Conservation (phyloP, 108 stramenopile genomes). For the Stephanodiscus triporus region DNA sequence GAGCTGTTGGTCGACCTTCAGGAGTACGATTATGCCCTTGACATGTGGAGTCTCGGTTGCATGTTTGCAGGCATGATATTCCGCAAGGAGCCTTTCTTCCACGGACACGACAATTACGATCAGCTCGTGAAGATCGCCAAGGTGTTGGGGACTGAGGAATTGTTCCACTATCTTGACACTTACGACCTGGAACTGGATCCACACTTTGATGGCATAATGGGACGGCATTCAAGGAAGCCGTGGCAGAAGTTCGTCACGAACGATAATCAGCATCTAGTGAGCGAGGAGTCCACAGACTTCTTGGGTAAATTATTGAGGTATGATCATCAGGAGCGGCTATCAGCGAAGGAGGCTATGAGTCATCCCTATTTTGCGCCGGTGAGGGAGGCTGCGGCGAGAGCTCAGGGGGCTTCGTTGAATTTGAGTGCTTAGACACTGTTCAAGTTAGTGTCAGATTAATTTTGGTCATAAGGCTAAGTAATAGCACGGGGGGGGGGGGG, state of each 20-base stretch:
- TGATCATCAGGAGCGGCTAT: constrained; percentile 97
- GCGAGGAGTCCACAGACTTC: constrained; percentile 97
- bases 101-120: constrained; percentile 99
- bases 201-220: constrained; percentile 97
- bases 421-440: constrained; percentile 8
- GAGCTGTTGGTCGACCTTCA: constrained; percentile 99
- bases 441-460: not conserved
- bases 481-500: too few species aligned
- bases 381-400: constrained; percentile 60
- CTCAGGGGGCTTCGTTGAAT: constrained; percentile 35
- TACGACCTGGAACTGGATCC: constrained; percentile 98
- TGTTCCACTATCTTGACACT: constrained; percentile 94
- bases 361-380: constrained; percentile 98
- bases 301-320: constrained; percentile 86
- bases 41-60: constrained; percentile 99
- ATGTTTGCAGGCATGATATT: constrained; percentile 99
- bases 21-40: constrained; percentile 99
- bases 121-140: constrained; percentile 99
- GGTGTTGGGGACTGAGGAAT: constrained; percentile 97
- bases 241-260: constrained; percentile 98
- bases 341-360: constrained; percentile 97
- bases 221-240: constrained; percentile 95
- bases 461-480: not conserved
- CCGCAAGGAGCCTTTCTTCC: constrained; percentile 99
- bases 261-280: constrained; percentile 97